Percentiles rank a stretch among this genome's conserved stretches.
Evolutionary conservation across 352 stramenopile genomes (phyloP).

Genomic region (Phytopythium helicoides): DNA sequence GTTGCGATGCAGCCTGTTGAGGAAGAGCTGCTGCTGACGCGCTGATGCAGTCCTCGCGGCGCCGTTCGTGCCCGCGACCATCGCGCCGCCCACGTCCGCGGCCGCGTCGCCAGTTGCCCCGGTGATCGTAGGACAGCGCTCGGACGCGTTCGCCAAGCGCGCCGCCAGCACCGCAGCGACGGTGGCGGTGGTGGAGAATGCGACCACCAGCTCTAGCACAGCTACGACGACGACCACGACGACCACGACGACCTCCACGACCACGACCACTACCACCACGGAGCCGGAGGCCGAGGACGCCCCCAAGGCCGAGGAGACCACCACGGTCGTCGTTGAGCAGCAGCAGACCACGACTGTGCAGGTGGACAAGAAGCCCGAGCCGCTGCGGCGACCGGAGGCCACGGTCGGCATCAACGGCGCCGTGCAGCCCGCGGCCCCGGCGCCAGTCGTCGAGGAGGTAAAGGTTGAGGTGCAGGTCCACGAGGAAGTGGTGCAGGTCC

Average conservation of each 20-base stretch:
- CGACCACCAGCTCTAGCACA: constrained; percentile 4
- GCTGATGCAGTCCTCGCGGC: constrained; percentile 26
- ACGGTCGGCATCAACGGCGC: constrained; percentile 9
- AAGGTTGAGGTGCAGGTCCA: constrained; percentile 6
- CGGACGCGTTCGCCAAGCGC: constrained; percentile 12
- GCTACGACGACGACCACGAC: constrained; percentile 10
- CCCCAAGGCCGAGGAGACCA: constrained; percentile 5
- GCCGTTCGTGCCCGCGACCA: constrained; percentile 23
- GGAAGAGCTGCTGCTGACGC: constrained; percentile 2
- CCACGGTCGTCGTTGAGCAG: constrained; percentile 13
- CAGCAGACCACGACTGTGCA: constrained; percentile 16
- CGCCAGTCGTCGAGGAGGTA: constrained; percentile 3
- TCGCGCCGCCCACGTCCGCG: constrained; percentile 21
- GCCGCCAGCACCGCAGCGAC: constrained; percentile 9
- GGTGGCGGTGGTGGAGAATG: constrained; percentile 1
- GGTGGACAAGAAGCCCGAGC: constrained; percentile 4
- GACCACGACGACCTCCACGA: constrained; percentile 7
- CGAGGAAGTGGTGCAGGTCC: constrained; percentile 5
- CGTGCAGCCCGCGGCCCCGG: constrained; percentile 2
- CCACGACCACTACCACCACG: constrained; percentile 26
- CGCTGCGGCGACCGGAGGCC: constrained; percentile 1
- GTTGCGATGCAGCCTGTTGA: constrained; percentile 1
- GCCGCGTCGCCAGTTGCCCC: constrained; percentile 15
- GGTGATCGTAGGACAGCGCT: constrained; percentile 9
- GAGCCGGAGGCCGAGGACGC: constrained; percentile 37